Evolutionary conservation across 2,329 filamentous ascomycete genomes (phyloP).

Genomic region (Rhinocladiella similis): DNA sequence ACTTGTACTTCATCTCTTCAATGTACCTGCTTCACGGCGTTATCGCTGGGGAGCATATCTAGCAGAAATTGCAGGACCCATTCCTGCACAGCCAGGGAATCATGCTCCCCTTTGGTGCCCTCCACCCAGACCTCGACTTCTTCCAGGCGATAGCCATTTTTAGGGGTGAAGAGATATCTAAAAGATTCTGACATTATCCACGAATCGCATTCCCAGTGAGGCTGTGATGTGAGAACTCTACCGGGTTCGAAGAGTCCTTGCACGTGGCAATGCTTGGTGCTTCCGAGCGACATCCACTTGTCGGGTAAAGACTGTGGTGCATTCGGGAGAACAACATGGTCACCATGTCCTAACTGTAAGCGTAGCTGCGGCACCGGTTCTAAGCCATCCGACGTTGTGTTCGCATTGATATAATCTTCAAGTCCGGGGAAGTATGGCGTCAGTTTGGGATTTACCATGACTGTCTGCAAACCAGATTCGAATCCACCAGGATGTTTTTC

Average conservation of each 20-base stretch:
- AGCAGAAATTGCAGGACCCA: conserved; percentile 1
- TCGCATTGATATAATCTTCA: background rate
- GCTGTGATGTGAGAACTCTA: background rate
- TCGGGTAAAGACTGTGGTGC: background rate
- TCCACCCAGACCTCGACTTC: background rate
- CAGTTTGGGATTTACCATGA: background rate
- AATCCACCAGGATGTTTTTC: conserved; percentile 1
- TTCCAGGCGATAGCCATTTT: background rate
- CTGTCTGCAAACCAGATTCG: background rate
- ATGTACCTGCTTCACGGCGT: background rate
- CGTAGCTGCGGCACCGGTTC: background rate
- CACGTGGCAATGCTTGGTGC: background rate
- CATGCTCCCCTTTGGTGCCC: background rate
- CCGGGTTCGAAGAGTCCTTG: background rate
- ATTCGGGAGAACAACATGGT: background rate
- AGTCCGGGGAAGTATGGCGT: background rate
- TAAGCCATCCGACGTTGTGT: background rate
- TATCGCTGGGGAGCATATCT: background rate
- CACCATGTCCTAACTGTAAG: background rate
- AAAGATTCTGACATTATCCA: conserved; percentile 1
- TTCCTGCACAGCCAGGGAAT: background rate
- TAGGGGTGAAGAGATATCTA: background rate
- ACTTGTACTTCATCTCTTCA: background rate
- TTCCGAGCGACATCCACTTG: background rate
- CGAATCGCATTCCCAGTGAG: conserved; percentile 1